Conservation (phyloP, 2,329 filamentous ascomycete genomes). For the Anisogramma anomala region DNA sequence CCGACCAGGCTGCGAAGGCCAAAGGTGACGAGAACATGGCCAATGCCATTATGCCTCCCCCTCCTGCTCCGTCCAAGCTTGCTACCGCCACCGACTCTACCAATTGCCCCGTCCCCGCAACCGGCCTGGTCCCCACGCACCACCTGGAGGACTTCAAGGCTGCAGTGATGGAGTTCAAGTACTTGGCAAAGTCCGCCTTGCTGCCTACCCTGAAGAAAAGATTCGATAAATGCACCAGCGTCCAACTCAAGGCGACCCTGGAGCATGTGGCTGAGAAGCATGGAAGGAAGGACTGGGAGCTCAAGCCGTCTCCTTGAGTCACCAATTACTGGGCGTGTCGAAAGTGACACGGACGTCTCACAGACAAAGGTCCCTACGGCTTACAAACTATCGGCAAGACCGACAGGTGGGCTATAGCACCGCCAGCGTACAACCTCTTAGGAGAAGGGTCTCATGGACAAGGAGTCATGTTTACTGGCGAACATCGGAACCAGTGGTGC, state of each 20-base stretch:
- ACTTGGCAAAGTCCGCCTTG: conserved; percentile 60
- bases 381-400: too few relatives aligned
- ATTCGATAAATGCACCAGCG: conserved; percentile 59
- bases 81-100: conserved; percentile 16
- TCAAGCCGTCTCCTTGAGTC: conserved; percentile 8
- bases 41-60: conserved; percentile 20
- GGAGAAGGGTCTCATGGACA: too few relatives aligned
- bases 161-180: conserved; percentile 46
- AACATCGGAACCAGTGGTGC: too few relatives aligned
- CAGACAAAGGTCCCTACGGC: not conserved
- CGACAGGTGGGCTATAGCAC: too few relatives aligned
- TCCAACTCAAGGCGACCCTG: conserved; percentile 60
- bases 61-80: conserved; percentile 15
- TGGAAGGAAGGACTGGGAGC: conserved; percentile 37
- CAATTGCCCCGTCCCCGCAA: conserved; percentile 16
- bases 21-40: conserved; percentile 22
- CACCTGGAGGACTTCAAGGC: conserved; percentile 55
- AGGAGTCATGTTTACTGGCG: too few relatives aligned
- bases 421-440: too few relatives aligned
- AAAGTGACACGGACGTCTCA: not conserved
- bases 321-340: not conserved
- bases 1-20: conserved; percentile 26
- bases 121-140: conserved; percentile 42
- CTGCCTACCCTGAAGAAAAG: conserved; percentile 64
- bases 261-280: conserved; percentile 52